Conservation (phyloP, 164 flowering plant genomes). For the Litsea cubeba region DNA sequence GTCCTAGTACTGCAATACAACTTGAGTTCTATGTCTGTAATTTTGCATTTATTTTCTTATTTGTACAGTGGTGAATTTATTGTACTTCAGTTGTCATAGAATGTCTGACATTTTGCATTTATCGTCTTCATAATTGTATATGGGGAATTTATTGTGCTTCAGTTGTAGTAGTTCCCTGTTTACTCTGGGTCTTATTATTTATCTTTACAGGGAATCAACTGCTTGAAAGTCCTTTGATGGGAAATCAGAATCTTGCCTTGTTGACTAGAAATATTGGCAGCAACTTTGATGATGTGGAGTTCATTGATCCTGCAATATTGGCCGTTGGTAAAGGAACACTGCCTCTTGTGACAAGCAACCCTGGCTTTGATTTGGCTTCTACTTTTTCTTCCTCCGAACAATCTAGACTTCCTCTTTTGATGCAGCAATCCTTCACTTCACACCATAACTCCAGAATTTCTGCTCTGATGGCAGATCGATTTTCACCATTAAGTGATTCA, state of each 20-base stretch:
- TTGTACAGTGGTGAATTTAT: no score
- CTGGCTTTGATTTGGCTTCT: slow-evolving; percentile 46
- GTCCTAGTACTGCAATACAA: no score
- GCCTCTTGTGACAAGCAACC: slow-evolving; percentile 41
- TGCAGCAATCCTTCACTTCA: slow-evolving; percentile 56
- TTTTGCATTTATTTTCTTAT: no score
- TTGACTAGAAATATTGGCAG: slow-evolving; percentile 16
- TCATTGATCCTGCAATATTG: slow-evolving; percentile 47
- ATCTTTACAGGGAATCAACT: slow-evolving; percentile 31
- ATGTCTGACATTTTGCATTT: no score
- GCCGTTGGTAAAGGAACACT: slow-evolving; percentile 86
- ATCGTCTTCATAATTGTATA: no score
- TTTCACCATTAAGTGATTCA: slow-evolving; percentile 40
- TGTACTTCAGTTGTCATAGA: no score
- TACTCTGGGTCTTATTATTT: background rate
- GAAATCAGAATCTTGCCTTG: slow-evolving; percentile 20
- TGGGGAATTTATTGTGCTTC: no score
- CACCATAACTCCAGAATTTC: slow-evolving; percentile 55
- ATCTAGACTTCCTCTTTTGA: slow-evolving; percentile 52
- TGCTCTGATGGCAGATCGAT: slow-evolving; percentile 37
- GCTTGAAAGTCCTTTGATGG: slow-evolving; percentile 18
- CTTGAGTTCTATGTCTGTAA: no score
- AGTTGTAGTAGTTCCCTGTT: background rate
- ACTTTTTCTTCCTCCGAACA: slow-evolving; percentile 49
- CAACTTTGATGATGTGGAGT: slow-evolving; percentile 30